Evolutionary conservation across 345 rosid genomes (phyloP).

Genomic region (Lepidium africanum): DNA sequence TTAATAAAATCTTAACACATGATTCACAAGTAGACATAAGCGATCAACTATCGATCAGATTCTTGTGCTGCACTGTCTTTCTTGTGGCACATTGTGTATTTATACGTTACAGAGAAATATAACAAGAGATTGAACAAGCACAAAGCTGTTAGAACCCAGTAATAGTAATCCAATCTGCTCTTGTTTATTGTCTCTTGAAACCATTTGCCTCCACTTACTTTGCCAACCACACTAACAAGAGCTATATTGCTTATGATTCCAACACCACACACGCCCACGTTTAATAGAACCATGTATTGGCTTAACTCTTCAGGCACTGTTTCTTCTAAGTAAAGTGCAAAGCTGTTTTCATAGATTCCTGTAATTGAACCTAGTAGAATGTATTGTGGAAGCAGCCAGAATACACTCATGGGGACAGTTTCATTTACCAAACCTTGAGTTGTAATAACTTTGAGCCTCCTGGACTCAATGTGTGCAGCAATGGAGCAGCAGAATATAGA

Average conservation of each 20-base stretch:
- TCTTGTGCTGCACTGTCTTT: slow-evolving; percentile 1
- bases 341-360: slow-evolving; percentile 26
- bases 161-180: slow-evolving; percentile 36
- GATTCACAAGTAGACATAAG: background rate
- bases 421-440: slow-evolving; percentile 19
- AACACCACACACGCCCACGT: slow-evolving; percentile 22
- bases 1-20: background rate
- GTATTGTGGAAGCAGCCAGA: slow-evolving; percentile 38
- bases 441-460: slow-evolving; percentile 19
- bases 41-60: background rate
- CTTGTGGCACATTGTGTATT: slow-evolving; percentile 5
- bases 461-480: slow-evolving; percentile 33
- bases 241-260: slow-evolving; percentile 22
- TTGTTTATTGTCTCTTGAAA: slow-evolving; percentile 31
- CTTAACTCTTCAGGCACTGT: slow-evolving; percentile 28
- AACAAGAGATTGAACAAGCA: slow-evolving; percentile 24
- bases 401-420: slow-evolving; percentile 27
- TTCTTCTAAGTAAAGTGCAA: slow-evolving; percentile 24
- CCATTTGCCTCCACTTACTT: slow-evolving; percentile 32
- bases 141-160: slow-evolving; percentile 28
- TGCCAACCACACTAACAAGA: slow-evolving; percentile 27
- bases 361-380: slow-evolving; percentile 25
- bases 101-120: slow-evolving; percentile 18
- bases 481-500: slow-evolving; percentile 25
- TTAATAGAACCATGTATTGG: slow-evolving; percentile 19